Conservation (phyloP, 345 rosid species). For the Sisymbrium irio region DNA sequence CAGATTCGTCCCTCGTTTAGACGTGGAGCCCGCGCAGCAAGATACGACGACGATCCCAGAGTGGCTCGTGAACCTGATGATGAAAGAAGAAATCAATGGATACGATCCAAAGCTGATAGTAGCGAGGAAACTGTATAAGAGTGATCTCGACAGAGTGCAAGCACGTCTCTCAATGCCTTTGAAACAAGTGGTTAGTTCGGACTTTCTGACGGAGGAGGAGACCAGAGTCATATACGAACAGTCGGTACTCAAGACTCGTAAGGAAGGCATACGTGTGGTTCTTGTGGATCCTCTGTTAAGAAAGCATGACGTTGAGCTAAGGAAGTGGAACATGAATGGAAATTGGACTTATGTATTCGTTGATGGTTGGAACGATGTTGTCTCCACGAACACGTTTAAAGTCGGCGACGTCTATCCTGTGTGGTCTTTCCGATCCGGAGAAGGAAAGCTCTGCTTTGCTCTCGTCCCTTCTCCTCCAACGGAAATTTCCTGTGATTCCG, state of each 20-base stretch:
- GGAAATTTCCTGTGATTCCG: not conserved
- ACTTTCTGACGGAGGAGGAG: constrained; percentile 1
- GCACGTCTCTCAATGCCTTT: constrained; percentile 14
- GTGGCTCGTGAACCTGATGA: not conserved
- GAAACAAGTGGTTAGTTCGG: not conserved
- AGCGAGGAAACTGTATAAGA: not conserved
- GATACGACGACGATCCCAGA: not conserved
- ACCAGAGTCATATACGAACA: not conserved
- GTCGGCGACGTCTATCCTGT: not conserved
- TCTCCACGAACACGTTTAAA: not conserved
- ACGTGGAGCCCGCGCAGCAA: no score
- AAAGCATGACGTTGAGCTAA: not conserved
- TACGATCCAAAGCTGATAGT: constrained; percentile 4
- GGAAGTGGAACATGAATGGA: constrained; percentile 2
- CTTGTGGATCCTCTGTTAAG: constrained; percentile 5
- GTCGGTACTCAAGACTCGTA: not conserved
- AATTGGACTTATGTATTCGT: not conserved
- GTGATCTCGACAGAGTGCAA: not conserved
- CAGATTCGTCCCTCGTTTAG: not conserved
- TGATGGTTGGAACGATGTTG: constrained; percentile 7
- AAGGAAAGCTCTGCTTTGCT: constrained; percentile 8
- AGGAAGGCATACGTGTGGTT: not conserved
- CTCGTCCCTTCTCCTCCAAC: not conserved
- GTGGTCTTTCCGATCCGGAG: constrained; percentile 22
- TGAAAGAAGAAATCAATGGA: not conserved